Evolutionary conservation across 805 yeast genomes (phyloP), one percentile per base, ranked within the genome.

Genomic region (Jamesozyma lodderae): DNA sequence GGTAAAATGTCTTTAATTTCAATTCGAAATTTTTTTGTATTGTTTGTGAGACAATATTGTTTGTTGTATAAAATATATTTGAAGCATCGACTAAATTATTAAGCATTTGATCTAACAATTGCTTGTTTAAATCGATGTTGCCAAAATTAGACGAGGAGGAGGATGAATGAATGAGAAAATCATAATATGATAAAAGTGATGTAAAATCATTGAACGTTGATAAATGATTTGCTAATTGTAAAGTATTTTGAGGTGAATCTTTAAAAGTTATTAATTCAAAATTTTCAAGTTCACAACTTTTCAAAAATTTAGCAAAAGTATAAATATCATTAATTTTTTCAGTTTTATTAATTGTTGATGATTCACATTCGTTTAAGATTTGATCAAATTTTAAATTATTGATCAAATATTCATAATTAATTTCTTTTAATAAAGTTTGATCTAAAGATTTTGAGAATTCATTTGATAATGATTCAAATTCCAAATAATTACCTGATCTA

Each of bases 211-310:
- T 28, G 2, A 49, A 40, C 7, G 50, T 30, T 4, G 59, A 53
- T 30, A 59, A 36, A 8, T 49, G 35, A 36, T 59, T 57, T 4
- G 58, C 52, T 3, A 57, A 43, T 30, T 59, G 62, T 23, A 54
- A 30, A 8, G 52, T 46, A 28, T 49, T 54, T 31, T 52, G 49
- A 1, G 59, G 49, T 16, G 19, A 8, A 13, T 13, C 28, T 26
- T 26, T 45, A 44, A 32, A 36, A 35, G 21, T 38, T 28, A 13
- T 17, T 14, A 29, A 13, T 5, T 27, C 40, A 15, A 29, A 41
- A 9, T 37, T 41, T 5, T 27, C 40, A 15, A 29, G 41, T 7
- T 37, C 40, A 34, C 54, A 51, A 35, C 53, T 51, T 25, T 44
- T 48, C 40, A 52, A 31, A 35, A 57, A 57, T 9, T 42, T 32